phyloP scores from a whole-genome alignment of 2,329 filamentous ascomycete genomes.

The Lasiodiplodia theobromae region DNA sequence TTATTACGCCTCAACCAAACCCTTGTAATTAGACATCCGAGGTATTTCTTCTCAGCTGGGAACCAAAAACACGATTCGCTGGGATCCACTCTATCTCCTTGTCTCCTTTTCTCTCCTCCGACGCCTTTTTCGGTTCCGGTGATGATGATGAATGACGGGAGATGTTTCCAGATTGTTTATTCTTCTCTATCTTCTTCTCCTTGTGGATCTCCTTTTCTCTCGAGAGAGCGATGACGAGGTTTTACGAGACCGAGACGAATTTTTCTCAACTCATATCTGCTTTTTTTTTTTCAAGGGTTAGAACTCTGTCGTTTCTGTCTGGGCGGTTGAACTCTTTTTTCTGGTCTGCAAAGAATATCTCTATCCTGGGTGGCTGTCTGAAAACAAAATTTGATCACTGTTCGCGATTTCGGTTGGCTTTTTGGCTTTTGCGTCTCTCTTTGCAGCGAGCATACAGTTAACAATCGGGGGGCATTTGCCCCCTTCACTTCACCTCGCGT shows the following conservation, averaged over 20 bases:
- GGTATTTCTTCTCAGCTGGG: constrained; percentile 29
- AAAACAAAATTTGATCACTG: constrained; percentile 24
- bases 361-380: constrained; percentile 26
- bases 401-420: constrained; percentile 24
- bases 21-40: constrained; percentile 31
- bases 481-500: neutral
- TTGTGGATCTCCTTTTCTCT: constrained; percentile 23
- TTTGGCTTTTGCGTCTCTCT: constrained; percentile 12
- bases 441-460: constrained; percentile 25
- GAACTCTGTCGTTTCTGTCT: constrained; percentile 28
- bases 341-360: constrained; percentile 24
- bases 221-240: constrained; percentile 16
- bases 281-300: constrained; percentile 21
- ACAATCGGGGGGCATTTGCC: constrained; percentile 17
- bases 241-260: constrained; percentile 19
- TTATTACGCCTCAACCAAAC: constrained; percentile 27
- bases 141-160: constrained; percentile 25
- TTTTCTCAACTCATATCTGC: constrained; percentile 8
- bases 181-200: constrained; percentile 9
- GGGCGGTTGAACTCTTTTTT: constrained; percentile 22
- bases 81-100: constrained; percentile 17
- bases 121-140: constrained; percentile 21
- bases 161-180: constrained; percentile 26
- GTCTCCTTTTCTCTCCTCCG: constrained; percentile 15
- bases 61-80: constrained; percentile 30